Evolutionary conservation across 805 yeast genomes (phyloP), one percentile per base, ranked within the genome.

Genomic region (Candida ortonii): DNA sequence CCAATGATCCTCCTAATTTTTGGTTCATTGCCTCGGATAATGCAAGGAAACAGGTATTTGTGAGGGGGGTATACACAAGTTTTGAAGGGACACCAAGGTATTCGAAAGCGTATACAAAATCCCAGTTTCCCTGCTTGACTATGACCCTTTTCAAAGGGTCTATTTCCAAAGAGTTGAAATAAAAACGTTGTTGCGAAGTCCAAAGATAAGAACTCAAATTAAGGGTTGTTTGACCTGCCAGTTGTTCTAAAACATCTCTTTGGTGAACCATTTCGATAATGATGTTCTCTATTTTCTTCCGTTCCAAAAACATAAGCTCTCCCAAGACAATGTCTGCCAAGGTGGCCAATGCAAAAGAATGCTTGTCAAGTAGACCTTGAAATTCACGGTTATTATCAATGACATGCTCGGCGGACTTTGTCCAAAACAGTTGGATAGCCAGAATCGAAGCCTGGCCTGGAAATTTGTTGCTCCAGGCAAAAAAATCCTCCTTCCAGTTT

Each of bases 1-100:
- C 78, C 1, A 95, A 82, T 1, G 95, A 82, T 0, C 95, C 95
- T n/a, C 97, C 97, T 7, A 78, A 64, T 22, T 71, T 72, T 46
- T 80, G 86, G 21, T 75, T 71, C 12, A 88, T 55, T 0, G 97
- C 89, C 40, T 80, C 83, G 0, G 84, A 67, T 78, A 89, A 74
- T 0, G 88, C 64, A 7, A 80, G 53, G 52, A 73, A 86, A 37
- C 86, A 75, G 5, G 70, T 64, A 30, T 76, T 75, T 6, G 84
- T 68, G 13, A 86, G 64, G 1, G 90, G 86, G 0, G 97, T 90
- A 35, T 75, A 71, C 0, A 90, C 94, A 15, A 89, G 62, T 35
- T 79, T 71, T 13, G 81, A 84, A 3, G 81, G 78, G 1, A 76
- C 66, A 0, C 96, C 97, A 7, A 80, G 65, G 45, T 85, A 90